Conservation (phyloP, 441 rosid species). For the Populus trichocarpa region DNA sequence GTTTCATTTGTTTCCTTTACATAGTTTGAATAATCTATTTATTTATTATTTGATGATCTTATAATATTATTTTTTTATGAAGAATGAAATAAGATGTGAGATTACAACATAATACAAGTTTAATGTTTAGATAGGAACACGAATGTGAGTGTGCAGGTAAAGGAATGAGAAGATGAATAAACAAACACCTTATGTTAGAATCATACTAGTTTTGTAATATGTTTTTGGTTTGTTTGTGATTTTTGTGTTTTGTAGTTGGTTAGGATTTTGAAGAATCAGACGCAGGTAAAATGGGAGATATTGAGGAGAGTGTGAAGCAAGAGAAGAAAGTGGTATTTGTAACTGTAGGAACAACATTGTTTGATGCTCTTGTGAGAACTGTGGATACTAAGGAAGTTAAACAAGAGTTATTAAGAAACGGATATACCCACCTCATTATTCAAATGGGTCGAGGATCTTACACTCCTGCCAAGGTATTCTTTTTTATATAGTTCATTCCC, state of each 20-base stretch:
- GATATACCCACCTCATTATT: conserved; percentile 67
- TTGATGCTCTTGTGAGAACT: conserved; percentile 69
- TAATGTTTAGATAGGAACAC: not conserved
- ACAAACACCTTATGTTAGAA: not conserved
- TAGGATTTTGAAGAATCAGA: not conserved
- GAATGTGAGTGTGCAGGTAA: not conserved
- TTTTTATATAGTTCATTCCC: not conserved
- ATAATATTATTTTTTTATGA: not conserved
- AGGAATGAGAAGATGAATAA: not conserved
- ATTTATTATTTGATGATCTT: not conserved
- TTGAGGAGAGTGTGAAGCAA: conserved; percentile 16
- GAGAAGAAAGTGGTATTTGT: conserved; percentile 59
- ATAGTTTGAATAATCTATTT: not conserved
- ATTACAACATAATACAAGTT: not conserved
- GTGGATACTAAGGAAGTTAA: conserved; percentile 51
- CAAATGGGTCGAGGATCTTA: conserved; percentile 86
- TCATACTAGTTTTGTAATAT: not conserved
- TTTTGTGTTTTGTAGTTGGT: not conserved
- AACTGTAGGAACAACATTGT: conserved; percentile 88
- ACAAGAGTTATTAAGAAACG: conserved; percentile 49
- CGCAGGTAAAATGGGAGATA: conserved; percentile 32
- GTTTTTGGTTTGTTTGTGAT: not conserved
- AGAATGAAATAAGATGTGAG: not conserved
- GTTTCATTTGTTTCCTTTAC: not conserved
- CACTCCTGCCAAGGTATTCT: conserved; percentile 53